Conservation (phyloP, 768 basidiomycete species). For the Hygrophorus russula region DNA sequence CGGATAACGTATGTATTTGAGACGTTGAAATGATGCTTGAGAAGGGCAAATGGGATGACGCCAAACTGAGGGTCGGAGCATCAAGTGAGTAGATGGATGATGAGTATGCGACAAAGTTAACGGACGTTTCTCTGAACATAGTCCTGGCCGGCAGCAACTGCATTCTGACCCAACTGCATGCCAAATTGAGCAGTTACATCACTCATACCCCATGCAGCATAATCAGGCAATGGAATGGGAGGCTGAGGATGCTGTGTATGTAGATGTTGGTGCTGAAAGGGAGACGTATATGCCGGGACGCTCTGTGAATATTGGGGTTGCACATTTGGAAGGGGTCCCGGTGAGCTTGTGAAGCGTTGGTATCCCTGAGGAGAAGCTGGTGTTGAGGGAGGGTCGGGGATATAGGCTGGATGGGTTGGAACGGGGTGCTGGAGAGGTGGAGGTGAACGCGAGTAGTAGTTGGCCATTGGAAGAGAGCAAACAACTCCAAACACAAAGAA, state of each 20-base stretch:
- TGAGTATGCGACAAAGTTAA: constrained; percentile 7
- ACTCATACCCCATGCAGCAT: constrained; percentile 77
- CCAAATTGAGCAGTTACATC: constrained; percentile 92
- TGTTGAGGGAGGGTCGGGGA: constrained; percentile 74
- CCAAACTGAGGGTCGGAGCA: constrained; percentile 46
- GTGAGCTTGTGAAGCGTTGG: constrained; percentile 60
- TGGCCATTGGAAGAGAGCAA: constrained; percentile 1
- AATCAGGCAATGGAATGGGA: constrained; percentile 28
- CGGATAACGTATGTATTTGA: constrained; percentile 90
- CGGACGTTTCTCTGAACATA: constrained; percentile 91
- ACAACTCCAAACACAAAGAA: constrained; percentile 4
- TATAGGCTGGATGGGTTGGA: constrained; percentile 78
- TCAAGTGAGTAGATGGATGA: constrained; percentile 8
- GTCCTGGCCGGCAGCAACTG: constrained; percentile 88
- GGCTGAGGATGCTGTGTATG: constrained; percentile 19
- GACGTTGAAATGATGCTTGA: constrained; percentile 93
- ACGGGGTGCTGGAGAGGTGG: constrained; percentile 83
- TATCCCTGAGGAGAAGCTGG: constrained; percentile 66
- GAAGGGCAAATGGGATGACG: constrained; percentile 59
- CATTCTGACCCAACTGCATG: constrained; percentile 88
- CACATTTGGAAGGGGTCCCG: constrained; percentile 20
- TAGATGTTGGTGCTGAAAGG: constrained; percentile 37
- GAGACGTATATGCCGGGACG: constrained; percentile 31
- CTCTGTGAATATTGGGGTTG: constrained; percentile 17
- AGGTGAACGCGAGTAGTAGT: constrained; percentile 35